Evolutionary conservation across 352 stramenopile genomes (phyloP).

Genomic region (Thalassiosira hispida): DNA sequence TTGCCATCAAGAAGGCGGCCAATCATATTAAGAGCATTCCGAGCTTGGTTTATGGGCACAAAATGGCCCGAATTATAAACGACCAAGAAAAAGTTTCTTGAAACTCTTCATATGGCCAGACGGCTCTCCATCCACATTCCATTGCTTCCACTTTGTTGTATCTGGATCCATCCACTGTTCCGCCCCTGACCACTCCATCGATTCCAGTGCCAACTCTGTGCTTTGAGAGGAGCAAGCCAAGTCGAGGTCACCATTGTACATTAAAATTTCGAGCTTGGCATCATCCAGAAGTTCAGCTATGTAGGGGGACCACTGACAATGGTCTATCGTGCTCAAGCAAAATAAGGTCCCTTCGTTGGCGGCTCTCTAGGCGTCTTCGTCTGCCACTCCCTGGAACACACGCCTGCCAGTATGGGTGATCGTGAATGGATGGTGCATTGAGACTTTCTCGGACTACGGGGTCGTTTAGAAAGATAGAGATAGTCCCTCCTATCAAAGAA

Average conservation of each 20-base stretch:
- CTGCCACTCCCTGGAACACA: conserved; percentile 74
- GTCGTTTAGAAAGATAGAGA: conserved; percentile 69
- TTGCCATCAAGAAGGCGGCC: conserved; percentile 45
- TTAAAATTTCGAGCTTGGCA: conserved; percentile 65
- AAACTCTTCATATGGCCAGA: conserved; percentile 64
- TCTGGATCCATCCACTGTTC: conserved; percentile 57
- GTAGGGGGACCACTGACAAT: conserved; percentile 62
- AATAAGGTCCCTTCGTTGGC: conserved; percentile 22
- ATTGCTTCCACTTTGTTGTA: conserved; percentile 46
- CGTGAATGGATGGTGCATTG: conserved; percentile 52
- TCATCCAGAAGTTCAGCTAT: conserved; percentile 76
- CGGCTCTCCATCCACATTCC: conserved; percentile 35
- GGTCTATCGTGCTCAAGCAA: conserved; percentile 69
- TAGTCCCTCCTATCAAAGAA: conserved; percentile 34
- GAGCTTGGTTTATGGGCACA: conserved; percentile 55
- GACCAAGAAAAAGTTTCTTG: conserved; percentile 70
- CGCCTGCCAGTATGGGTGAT: conserved; percentile 47
- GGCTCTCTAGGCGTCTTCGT: conserved; percentile 31
- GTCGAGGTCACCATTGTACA: conserved; percentile 80
- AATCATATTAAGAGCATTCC: conserved; percentile 54
- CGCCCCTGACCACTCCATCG: conserved; percentile 70
- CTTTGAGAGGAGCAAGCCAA: conserved; percentile 60
- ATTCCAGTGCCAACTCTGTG: conserved; percentile 67
- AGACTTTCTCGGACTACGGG: conserved; percentile 59
- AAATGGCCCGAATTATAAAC: conserved; percentile 67